A percentile compares a stretch with the other conserved stretches of the same genome.
Evolutionary conservation across 1,284 basidiomycete species (phyloP).

Genomic region (Sphaerobolus stellatus): DNA sequence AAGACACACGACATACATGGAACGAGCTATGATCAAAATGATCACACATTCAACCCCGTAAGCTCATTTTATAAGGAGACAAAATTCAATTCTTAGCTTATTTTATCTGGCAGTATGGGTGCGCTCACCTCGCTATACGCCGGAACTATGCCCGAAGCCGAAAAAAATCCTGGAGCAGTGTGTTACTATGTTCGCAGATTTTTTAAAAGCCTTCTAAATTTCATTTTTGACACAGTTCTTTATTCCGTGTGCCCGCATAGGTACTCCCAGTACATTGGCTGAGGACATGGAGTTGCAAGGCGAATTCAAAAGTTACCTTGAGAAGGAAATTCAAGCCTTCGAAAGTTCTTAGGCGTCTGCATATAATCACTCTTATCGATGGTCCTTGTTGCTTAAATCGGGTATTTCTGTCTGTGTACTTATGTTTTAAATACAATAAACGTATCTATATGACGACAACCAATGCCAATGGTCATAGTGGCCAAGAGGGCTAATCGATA

Average conservation of each 20-base stretch:
- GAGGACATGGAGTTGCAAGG: not conserved
- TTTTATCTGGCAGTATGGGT: too few relatives aligned
- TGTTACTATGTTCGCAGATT: not conserved
- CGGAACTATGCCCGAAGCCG: constrained; percentile 1
- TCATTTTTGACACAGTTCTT: not conserved
- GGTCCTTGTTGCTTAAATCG: too few relatives aligned
- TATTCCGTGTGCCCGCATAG: not conserved
- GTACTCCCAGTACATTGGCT: not conserved
- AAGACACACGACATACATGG: not conserved
- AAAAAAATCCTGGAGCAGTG: not conserved
- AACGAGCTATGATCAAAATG: not conserved
- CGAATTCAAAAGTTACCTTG: not conserved
- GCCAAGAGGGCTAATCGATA: too few relatives aligned
- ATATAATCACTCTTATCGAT: too few relatives aligned
- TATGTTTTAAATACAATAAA: too few relatives aligned
- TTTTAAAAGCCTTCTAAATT: not conserved
- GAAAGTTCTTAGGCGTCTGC: too few relatives aligned
- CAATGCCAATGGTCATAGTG: too few relatives aligned
- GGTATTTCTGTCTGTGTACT: too few relatives aligned
- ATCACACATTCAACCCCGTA: not conserved
- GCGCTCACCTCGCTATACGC: not conserved
- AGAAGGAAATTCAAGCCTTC: not conserved
- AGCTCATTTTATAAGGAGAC: not conserved
- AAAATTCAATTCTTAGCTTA: too few relatives aligned
- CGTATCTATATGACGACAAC: too few relatives aligned